Evolutionary conservation across 1,139 yeast genomes (phyloP).

Genomic region (Taiozyma sp.): DNA sequence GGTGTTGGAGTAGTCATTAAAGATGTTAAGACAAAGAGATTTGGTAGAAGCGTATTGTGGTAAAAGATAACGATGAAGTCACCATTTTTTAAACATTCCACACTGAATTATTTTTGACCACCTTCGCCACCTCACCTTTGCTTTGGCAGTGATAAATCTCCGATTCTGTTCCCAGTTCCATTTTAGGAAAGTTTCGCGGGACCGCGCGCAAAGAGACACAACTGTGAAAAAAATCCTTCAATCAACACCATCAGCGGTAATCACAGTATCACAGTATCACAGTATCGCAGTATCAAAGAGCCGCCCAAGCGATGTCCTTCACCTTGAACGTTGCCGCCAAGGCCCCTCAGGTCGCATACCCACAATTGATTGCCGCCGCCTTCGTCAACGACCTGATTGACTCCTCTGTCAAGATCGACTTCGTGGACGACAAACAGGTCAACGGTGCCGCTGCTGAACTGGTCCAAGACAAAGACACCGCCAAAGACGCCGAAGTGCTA

Average conservation of each 20-base stretch:
- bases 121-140: too few relatives aligned
- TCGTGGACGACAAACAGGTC: conserved; percentile 56
- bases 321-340: conserved; percentile 74
- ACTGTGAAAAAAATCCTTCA: background rate
- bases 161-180: background rate
- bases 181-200: background rate
- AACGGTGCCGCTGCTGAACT: conserved; percentile 30
- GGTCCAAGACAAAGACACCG: conserved; percentile 3
- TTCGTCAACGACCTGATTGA: conserved; percentile 54
- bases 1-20: too few relatives aligned
- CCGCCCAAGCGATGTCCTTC: conserved; percentile 16
- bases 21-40: too few relatives aligned
- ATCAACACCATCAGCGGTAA: too few relatives aligned
- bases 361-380: conserved; percentile 76
- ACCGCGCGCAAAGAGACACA: background rate
- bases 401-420: conserved; percentile 55
- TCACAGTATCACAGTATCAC: too few relatives aligned
- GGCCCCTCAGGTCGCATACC: conserved; percentile 78
- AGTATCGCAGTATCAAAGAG: background rate
- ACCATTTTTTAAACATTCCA: too few relatives aligned
- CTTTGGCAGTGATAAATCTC: background rate
- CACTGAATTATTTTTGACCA: too few relatives aligned
- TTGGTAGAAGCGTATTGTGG: too few relatives aligned
- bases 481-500: conserved; percentile 36
- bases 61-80: too few relatives aligned